Conservation (phyloP, 2,329 filamentous ascomycete genomes). For the Neonectria faginata region DNA sequence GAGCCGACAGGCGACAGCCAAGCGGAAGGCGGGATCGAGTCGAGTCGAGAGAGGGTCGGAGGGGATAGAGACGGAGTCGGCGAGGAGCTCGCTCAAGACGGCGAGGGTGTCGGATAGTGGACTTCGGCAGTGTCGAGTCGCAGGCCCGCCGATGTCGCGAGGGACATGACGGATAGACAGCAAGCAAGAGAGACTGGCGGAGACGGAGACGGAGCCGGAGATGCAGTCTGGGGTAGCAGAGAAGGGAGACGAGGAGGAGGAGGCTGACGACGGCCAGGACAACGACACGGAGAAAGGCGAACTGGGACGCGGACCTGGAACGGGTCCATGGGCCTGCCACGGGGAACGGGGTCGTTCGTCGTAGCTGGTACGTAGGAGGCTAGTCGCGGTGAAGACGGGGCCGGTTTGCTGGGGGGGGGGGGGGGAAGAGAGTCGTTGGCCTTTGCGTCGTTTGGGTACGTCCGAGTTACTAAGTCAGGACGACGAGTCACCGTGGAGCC, state of each 20-base stretch:
- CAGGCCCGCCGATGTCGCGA: constrained; percentile 42
- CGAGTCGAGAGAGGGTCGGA: constrained; percentile 17
- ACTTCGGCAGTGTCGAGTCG: constrained; percentile 41
- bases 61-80: constrained; percentile 26
- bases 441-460: constrained; percentile 35
- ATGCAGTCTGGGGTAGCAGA: constrained; percentile 25
- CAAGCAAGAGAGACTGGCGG: constrained; percentile 17
- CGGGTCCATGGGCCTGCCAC: constrained; percentile 29
- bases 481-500: constrained; percentile 23
- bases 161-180: constrained; percentile 44
- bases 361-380: constrained; percentile 23
- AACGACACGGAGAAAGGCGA: constrained; percentile 35
- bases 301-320: constrained; percentile 35
- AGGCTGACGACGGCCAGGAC: constrained; percentile 35
- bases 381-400: constrained; percentile 35
- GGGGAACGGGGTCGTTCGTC: constrained; percentile 32
- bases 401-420: constrained; percentile 35
- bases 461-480: constrained; percentile 6
- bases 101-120: constrained; percentile 37
- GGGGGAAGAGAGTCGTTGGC: constrained; percentile 24
- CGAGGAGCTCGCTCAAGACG: constrained; percentile 38
- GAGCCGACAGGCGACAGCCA: constrained; percentile 19
- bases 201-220: constrained; percentile 1
- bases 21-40: constrained; percentile 26
- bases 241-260: constrained; percentile 30